Evolutionary conservation across 768 basidiomycete genomes (phyloP).

Genomic region (Tricholoma bakamatsutake): DNA sequence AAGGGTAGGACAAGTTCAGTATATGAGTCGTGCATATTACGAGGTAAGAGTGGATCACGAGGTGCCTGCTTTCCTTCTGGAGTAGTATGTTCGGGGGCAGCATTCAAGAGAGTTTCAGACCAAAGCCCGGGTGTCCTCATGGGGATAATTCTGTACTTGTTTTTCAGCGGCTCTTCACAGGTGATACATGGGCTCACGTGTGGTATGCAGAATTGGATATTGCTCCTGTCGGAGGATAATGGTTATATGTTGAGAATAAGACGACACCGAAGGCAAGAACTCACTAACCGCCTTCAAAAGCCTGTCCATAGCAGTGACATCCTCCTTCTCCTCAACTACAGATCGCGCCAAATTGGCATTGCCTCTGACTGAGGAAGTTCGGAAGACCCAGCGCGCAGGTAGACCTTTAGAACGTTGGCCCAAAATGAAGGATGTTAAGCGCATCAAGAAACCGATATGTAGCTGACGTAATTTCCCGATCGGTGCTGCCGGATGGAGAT

Average conservation of each 20-base stretch:
- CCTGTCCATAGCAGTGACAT: constrained; percentile 52
- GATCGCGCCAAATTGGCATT: constrained; percentile 13
- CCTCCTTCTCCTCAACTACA: constrained; percentile 47
- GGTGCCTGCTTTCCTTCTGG: constrained; percentile 5
- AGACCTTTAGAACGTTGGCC: neutral
- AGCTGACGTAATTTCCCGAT: too few relatives aligned
- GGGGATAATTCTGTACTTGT: constrained; percentile 43
- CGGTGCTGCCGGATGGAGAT: too few relatives aligned
- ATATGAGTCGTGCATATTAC: constrained; percentile 70
- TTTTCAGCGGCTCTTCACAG: neutral
- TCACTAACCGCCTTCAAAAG: constrained; percentile 53
- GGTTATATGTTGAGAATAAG: neutral
- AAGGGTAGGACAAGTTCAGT: constrained; percentile 63
- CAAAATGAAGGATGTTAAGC: neutral
- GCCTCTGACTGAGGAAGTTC: neutral
- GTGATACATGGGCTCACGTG: constrained; percentile 30
- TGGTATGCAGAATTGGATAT: constrained; percentile 48
- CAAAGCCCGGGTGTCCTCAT: constrained; percentile 47
- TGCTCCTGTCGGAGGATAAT: constrained; percentile 30
- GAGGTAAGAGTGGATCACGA: constrained; percentile 30
- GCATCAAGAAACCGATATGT: too few relatives aligned
- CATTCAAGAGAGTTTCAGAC: constrained; percentile 51
- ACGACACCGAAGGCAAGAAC: constrained; percentile 17
- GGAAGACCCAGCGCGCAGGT: neutral
- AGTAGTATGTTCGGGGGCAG: constrained; percentile 18